A percentile compares a stretch with the other conserved stretches of the same genome.
phyloP scores from a whole-genome alignment of 1,139 yeast genomes.

The Geotrichum armillariae region DNA sequence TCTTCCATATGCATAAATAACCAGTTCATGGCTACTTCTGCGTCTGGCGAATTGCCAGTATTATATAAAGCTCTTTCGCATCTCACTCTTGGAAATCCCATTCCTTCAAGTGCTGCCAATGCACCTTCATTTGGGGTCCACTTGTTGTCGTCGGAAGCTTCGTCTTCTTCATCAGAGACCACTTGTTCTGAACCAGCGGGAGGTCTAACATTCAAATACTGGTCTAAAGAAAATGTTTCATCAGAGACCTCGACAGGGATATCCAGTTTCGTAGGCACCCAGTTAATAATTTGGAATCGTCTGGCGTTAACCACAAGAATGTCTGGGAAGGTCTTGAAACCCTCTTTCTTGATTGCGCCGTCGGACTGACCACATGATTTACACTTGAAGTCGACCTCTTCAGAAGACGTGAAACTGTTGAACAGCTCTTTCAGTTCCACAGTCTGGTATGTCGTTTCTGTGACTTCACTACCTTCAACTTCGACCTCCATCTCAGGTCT shows the following conservation, averaged over 20 bases:
- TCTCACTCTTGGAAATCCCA: conserved; percentile 85
- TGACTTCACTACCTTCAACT: conserved; percentile 43
- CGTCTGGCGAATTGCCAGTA: conserved; percentile 60
- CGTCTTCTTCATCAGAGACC: conserved; percentile 41
- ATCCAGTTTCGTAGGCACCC: conserved; percentile 86
- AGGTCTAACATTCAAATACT: conserved; percentile 41
- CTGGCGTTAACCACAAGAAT: conserved; percentile 72
- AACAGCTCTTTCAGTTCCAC: conserved; percentile 58
- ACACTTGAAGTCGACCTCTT: conserved; percentile 68
- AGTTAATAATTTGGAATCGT: conserved; percentile 78
- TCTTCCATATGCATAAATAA: conserved; percentile 87
- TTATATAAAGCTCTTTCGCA: conserved; percentile 65
- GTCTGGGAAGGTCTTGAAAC: conserved; percentile 66
- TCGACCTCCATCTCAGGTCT: conserved; percentile 26
- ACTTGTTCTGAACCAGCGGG: conserved; percentile 48
- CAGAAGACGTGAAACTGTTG: conserved; percentile 48
- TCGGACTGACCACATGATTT: conserved; percentile 49
- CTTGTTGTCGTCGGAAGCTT: conserved; percentile 25
- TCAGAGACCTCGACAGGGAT: conserved; percentile 68
- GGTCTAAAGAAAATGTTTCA: conserved; percentile 41
- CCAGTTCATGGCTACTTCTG: conserved; percentile 92
- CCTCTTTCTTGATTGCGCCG: conserved; percentile 47
- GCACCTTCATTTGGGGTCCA: conserved; percentile 60
- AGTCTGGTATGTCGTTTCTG: conserved; percentile 49
- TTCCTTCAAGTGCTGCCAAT: conserved; percentile 56